Base-by-base conservation (phyloP, 2,329 filamentous ascomycete genomes). In the Fusarium sp. region DNA sequence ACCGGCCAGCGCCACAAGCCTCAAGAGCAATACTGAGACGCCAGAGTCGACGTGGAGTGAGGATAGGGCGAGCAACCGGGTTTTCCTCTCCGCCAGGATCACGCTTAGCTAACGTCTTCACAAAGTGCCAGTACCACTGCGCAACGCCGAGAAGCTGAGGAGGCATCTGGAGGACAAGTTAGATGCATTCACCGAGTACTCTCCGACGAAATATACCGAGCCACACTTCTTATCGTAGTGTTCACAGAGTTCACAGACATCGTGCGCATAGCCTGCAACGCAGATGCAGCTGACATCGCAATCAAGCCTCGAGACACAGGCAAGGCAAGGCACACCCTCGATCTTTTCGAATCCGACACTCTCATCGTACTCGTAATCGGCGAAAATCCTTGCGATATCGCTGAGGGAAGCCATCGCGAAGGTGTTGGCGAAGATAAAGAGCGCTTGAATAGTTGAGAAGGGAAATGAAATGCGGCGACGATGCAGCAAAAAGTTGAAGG, bases 361-460 rank as follows among this genome's bases (percentile, higher is more conserved):
- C 10, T 49, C 1, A 2, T 49, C 8, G n/a, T 51, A 35, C 48
- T 35, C 19, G 31, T 25, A 25, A 0, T 51, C 8, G 3, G 16
- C 0, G 12, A 51, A 35, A 12, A 35, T 8, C 4, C 0, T 15
- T 0, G 29, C 29, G 16, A 51, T 35, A 0, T 19, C n/a, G 1
- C 19, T 0, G 1, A 35, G 11, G 11, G 48, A 51, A 5, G n/a
- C 48, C 31, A 51, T 51, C 31, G 18, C 4, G 11, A 1, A 7
- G 1, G 16, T 10, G 21, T 35, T 7, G 1, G 3, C 8, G n/a
- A 0, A 18, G 10, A 10, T 5, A 19, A 23, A 23, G 5, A 14
- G 14, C 0, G 3, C 5, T 10, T 10, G 48, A 23, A 35, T 31
- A 35, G n/a, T 10, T 51, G 16, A 19, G 1, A 15, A 19, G 1